Evolutionary conservation across 495 filamentous ascomycete species (phyloP), one percentile per base, ranked within the genome.

Genomic region (Corynascus novoguineensis): DNA sequence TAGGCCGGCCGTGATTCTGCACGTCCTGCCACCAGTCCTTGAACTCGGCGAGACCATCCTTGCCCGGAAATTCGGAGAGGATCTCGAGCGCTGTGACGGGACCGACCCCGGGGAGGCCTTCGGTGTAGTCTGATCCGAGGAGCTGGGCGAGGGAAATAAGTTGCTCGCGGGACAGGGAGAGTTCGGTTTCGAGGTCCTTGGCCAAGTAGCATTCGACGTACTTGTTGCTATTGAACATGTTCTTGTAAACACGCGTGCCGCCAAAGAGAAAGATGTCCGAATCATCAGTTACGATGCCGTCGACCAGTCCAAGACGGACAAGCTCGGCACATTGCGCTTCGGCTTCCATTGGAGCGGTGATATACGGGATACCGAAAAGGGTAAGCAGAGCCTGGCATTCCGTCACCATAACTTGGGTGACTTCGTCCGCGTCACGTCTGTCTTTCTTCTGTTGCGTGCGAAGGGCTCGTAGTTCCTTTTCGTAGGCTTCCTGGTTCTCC

Each of bases 141-240:
- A 98, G 75, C 68, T 96, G 90, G 5, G 93, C 92, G 62, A 96
- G 78, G 35, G 83, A 79, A 56, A 97, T 96, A 27, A 98, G 81
- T 64, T 90, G 89, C 22, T 81, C 74, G 21, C 92, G 83, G 12
- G 87, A 85, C 1, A 98, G 84, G 3, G 86, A 87, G 50, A 95
- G 86, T 58, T 98, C 93, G 60, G 89, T 86, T 65, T 95, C 90
- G 2, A 98, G 78, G 63, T 97, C 92, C 3, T 76, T 75, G n/a
- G 84, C 73, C 25, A 98, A 82, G 63, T 97, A 98, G 71, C 93
- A 97, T 73, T 98, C 95, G 40, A 98, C 93, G 63, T 86, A 95
- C 63, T 97, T 97, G 71, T 90, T 88, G 64, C 87, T 86, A 69
- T 96, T 97, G 80, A 98, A 98, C 90, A 97, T 95, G 75, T 98